These are phyloP conservation scores for Trichoderma reesei DNA, from an alignment of 495 filamentous ascomycete genomes.

Conservation along the genomic window DNA sequence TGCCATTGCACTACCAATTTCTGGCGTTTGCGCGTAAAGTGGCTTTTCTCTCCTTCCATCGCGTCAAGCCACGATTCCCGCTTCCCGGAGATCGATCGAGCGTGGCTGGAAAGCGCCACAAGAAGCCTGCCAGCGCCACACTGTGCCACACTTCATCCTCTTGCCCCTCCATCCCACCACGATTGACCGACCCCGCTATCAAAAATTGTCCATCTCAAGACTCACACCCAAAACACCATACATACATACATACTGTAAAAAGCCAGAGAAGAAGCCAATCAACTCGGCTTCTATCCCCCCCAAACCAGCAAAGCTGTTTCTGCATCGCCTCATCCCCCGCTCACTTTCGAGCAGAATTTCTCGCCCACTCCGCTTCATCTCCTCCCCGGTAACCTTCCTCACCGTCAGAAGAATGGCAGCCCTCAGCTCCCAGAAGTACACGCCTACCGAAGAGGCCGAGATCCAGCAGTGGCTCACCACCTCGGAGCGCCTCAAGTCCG, in stretches of 20 bases:
- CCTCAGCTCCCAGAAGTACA: conserved; percentile 61
- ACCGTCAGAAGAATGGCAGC: conserved; percentile 43
- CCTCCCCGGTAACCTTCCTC: conserved; percentile 17
- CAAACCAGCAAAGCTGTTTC: conserved; percentile 38
- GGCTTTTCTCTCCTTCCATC: background rate
- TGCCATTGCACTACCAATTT: background rate
- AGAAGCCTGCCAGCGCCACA: background rate
- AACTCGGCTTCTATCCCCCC: background rate
- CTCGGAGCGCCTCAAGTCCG: conserved; percentile 54
- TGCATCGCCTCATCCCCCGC: conserved; percentile 27
- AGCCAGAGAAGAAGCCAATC: background rate
- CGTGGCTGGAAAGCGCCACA: background rate
- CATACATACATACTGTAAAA: background rate
- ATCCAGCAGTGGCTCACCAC: conserved; percentile 80
- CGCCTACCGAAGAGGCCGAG: conserved; percentile 67
- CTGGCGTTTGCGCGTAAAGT: background rate
- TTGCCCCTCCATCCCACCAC: conserved; percentile 11
- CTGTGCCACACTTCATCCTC: background rate
- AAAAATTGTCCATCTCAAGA: conserved; percentile 1
- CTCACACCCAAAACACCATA: background rate
- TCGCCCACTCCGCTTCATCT: conserved; percentile 16
- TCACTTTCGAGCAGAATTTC: conserved; percentile 36
- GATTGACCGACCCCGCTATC: background rate
- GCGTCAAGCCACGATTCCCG: background rate
- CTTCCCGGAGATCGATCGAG: background rate